phyloP scores from a whole-genome alignment of 495 filamentous ascomycete species.

The Xylaria intraflava region DNA sequence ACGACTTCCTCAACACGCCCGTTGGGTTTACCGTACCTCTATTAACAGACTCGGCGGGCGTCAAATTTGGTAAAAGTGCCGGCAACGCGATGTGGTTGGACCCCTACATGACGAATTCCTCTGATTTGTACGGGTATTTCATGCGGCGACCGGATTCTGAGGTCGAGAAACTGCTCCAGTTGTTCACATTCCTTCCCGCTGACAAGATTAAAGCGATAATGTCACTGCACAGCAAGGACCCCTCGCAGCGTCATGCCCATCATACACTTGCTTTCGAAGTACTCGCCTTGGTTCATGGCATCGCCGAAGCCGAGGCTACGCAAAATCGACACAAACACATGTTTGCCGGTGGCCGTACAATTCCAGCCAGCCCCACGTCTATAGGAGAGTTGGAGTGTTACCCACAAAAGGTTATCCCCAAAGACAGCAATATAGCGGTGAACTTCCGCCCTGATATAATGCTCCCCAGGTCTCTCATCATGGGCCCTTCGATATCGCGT shows the following conservation, averaged over 20 bases:
- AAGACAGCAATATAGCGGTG: constrained; percentile 8
- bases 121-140: constrained; percentile 86
- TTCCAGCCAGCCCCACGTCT: neutral
- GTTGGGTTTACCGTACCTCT: constrained; percentile 87
- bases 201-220: constrained; percentile 57
- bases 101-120: constrained; percentile 65
- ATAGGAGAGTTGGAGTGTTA: neutral
- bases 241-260: constrained; percentile 68
- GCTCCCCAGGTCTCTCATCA: constrained; percentile 61
- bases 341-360: constrained; percentile 29
- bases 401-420: neutral
- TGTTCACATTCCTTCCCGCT: constrained; percentile 83
- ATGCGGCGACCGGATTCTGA: constrained; percentile 74
- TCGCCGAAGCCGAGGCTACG: constrained; percentile 47
- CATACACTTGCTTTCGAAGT: constrained; percentile 76
- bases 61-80: constrained; percentile 92
- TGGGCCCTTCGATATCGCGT: constrained; percentile 53
- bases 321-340: constrained; percentile 53
- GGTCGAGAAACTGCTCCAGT: constrained; percentile 71
- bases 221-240: constrained; percentile 56
- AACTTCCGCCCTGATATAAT: constrained; percentile 43
- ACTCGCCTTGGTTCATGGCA: constrained; percentile 69
- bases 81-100: constrained; percentile 96
- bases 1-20: constrained; percentile 36
- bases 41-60: constrained; percentile 74